Conservation (phyloP, 257 asterid species). For the Asclepias syriaca region DNA sequence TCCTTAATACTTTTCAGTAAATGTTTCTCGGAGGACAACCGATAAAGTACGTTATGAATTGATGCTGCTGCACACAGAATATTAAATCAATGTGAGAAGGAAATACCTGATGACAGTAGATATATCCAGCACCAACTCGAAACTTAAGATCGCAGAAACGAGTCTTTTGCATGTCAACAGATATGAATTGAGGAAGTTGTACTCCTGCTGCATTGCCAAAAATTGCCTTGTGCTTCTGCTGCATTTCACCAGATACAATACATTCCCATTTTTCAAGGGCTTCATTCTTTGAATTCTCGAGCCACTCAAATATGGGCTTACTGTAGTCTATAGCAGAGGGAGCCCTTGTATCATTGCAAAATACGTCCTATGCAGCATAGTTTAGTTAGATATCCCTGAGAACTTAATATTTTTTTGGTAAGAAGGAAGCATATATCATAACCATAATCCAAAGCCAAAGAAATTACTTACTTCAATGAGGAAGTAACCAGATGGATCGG, state of each 20-base stretch:
- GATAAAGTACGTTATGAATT: background rate
- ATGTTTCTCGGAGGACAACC: background rate
- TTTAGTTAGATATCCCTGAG: constrained; percentile 1
- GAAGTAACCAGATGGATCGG: constrained; percentile 85
- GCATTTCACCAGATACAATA: constrained; percentile 61
- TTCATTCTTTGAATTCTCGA: constrained; percentile 53
- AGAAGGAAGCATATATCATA: constrained; percentile 3
- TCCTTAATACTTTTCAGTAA: background rate
- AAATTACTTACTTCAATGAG: constrained; percentile 58
- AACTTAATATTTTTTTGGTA: background rate
- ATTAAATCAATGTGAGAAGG: background rate
- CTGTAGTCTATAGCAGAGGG: constrained; percentile 63
- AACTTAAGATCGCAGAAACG: constrained; percentile 73
- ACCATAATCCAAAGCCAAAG: background rate
- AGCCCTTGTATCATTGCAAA: constrained; percentile 71
- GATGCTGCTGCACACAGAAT: background rate
- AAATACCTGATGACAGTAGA: constrained; percentile 82
- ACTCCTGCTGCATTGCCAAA: constrained; percentile 39
- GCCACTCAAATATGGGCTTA: constrained; percentile 75
- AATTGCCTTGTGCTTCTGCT: constrained; percentile 60
- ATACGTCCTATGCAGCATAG: constrained; percentile 50
- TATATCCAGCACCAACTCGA: constrained; percentile 85
- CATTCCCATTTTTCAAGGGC: constrained; percentile 85
- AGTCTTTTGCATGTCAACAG: constrained; percentile 53
- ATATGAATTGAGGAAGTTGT: constrained; percentile 52